Evolutionary conservation across 2,329 filamentous ascomycete species (phyloP), one percentile per base, ranked within the genome.

Genomic region (Pseudohalonectria lignicola): DNA sequence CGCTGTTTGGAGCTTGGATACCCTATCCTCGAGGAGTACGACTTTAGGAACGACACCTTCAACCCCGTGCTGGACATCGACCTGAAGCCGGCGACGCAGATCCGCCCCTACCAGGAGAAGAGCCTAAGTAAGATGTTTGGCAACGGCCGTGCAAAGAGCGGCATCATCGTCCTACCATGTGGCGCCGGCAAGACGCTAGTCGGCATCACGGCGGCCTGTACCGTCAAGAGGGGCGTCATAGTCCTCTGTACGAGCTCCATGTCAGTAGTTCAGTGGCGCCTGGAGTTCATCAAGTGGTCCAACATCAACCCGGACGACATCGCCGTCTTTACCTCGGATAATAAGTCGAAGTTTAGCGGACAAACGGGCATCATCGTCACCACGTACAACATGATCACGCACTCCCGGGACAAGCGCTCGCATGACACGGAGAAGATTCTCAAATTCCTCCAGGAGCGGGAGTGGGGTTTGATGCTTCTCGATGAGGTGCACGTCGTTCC

Each of bases 61-160:
- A 98, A 96, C 52, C 76, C 90, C 1, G 94, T 86, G 36, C 67
- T 98, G 26, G 87, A 96, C 41, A 98, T 98, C 49, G 90, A 96
- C 56, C 67, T 96, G 35, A 84, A 84, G 49, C 88, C 90, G 1
- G 80, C 81, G 40, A 90, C 88, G 0, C 83, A 90, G 52, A 96
- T 96, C 55, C 79, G 90, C 55, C 65, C 94, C 44, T 98, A 98
- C 50, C 92, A 98, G 56, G 92, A 98, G 59, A 94, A 95, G 63
- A 94, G 87, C 47, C 67, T 98, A 9, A 94, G 86, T 64, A 98
- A 98, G 60, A 98, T 98, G 92, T 98, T 98, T 56, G 90, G 92
- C 54, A 98, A 98, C 54, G 90, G 90, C 36, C 82, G 92, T 60
- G 92, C 92, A 12, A 92, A 94, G 64, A 95, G 87, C 59, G 92